Evolutionary conservation across 2,329 filamentous ascomycete species (phyloP), one percentile per base, ranked within the genome.

Genomic region (Colletotrichum agaves): DNA sequence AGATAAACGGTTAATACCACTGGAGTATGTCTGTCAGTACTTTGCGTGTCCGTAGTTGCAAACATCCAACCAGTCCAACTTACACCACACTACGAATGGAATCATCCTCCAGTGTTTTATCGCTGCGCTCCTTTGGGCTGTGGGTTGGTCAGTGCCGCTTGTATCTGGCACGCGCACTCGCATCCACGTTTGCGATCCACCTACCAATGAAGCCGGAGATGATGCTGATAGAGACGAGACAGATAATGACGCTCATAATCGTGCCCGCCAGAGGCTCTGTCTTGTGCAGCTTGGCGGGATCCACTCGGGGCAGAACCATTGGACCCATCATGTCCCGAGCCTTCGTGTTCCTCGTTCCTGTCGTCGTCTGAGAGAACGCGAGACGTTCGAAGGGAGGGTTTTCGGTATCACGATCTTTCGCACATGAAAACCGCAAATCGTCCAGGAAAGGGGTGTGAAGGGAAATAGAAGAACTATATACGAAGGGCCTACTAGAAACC

Each of bases 1-100:
- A 80, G 43, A 71, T 90, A 90, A 39, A 90, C 87, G 10, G 82
- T 79, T 46, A 90, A 78, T 53, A 90, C 83, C 55, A 90, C 88
- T 90, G 57, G 46, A 21, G n/a, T 11, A 11, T 23, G 12, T 7
- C 43, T 27, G 10, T 59, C 7, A 58, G 53, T 33, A 37, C 27
- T 27, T 27, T 27, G 5, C 8, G 27, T 7, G 27, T 27, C 27
- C 27, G 7, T 7, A 7, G 27, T 7, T 8, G 27, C 27, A 8
- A 7, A 1, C 5, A 15, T 11, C 13, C 33, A n/a, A 21, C 15
- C 19, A 13, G 41, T 3, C 44, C 6, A 31, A 78, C 81, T 71
- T 75, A 84, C 82, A 69, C 81, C 82, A 83, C 7, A 80, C 75
- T 17, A 82, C 78, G 37, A 80, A 75, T 2, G 82, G 82, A 35